Conservation (phyloP, 176 grass and related monocot species). For the Oryza rufipogon region DNA sequence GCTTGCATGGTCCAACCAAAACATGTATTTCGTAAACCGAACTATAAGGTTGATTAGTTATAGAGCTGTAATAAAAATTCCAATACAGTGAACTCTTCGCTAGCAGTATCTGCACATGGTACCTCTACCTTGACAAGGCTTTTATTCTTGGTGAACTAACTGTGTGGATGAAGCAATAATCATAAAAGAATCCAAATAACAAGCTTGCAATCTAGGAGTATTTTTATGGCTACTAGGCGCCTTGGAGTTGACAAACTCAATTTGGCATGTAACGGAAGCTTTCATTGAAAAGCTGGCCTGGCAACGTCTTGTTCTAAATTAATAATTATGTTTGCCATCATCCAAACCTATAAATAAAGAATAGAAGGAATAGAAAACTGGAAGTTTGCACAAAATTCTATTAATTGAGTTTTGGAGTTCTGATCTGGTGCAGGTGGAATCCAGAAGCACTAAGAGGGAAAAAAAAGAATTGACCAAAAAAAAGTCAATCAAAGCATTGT, state of each 20-base stretch:
- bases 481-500: background rate
- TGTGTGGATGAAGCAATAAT: conserved; percentile 48
- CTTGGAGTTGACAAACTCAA: conserved; percentile 56
- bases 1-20: background rate
- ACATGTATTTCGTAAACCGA: background rate
- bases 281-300: conserved; percentile 19
- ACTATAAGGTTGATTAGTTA: background rate
- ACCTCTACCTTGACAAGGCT: conserved; percentile 5
- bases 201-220: conserved; percentile 39
- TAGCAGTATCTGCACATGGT: background rate
- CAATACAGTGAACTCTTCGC: background rate
- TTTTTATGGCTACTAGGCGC: conserved; percentile 29
- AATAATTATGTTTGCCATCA: background rate
- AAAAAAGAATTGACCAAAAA: conserved; percentile 15
- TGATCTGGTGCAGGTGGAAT: conserved; percentile 38
- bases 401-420: conserved; percentile 24
- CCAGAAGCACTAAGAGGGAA: background rate
- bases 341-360: conserved; percentile 19
- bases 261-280: conserved; percentile 47
- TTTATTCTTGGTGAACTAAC: conserved; percentile 25
- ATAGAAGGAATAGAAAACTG: conserved; percentile 12
- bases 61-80: background rate
- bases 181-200: conserved; percentile 39
- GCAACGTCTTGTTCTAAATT: conserved; percentile 10
- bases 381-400: background rate